Percentiles rank a stretch among this genome's conserved stretches.
Conservation (phyloP, 805 yeast species). For the Metschnikowia arizonensis region DNA sequence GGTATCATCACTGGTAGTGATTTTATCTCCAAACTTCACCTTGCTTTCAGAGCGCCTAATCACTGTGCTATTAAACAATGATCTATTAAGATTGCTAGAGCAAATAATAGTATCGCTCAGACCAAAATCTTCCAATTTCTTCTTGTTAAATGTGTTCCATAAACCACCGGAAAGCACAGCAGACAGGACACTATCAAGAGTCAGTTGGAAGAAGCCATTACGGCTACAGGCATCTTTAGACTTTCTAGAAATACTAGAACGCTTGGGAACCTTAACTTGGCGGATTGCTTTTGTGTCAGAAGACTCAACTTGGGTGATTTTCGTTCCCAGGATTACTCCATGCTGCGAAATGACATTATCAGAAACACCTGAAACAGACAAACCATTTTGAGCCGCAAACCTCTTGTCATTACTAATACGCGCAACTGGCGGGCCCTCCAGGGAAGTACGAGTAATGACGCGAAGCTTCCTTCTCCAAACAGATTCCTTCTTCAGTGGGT, state of each 20-base stretch:
- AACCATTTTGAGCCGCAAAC: not conserved
- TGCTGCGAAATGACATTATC: conserved; percentile 2
- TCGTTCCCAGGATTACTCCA: conserved; percentile 1
- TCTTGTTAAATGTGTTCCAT: not conserved
- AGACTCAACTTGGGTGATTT: too few relatives aligned
- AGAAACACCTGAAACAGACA: not conserved
- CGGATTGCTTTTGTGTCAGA: too few relatives aligned
- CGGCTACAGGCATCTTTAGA: not conserved
- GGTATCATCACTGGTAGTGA: too few relatives aligned
- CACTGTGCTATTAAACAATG: too few relatives aligned
- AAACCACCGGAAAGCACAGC: not conserved
- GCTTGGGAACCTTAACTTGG: not conserved
- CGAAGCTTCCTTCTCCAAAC: too few relatives aligned
- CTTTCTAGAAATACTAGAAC: not conserved
- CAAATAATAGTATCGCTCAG: too few relatives aligned
- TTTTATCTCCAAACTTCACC: too few relatives aligned
- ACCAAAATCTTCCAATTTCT: not conserved
- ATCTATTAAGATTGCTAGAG: too few relatives aligned
- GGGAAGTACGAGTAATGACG: not conserved
- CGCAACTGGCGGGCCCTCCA: conserved; percentile 1
- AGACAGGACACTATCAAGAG: not conserved
- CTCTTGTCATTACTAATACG: too few relatives aligned
- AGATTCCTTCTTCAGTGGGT: not conserved
- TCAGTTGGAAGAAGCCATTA: not conserved
- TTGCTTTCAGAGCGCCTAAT: too few relatives aligned